Conservation (phyloP, 306 rosid species). For the Trifolium fragiferum region DNA sequence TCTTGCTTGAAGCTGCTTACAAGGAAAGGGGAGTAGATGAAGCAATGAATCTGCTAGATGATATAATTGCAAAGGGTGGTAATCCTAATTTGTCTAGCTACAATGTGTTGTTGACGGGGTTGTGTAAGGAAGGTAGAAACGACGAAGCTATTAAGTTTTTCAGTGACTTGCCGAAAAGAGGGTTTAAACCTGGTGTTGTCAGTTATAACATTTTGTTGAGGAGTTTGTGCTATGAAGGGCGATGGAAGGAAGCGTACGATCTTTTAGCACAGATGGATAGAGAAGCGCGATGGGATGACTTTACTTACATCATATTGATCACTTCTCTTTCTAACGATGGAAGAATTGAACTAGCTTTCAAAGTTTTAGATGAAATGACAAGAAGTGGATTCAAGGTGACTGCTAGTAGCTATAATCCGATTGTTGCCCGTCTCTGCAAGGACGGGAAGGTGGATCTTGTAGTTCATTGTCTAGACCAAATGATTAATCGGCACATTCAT, state of each 20-base stretch:
- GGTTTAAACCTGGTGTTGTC: slow-evolving; percentile 80
- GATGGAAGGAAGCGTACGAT: slow-evolving; percentile 85
- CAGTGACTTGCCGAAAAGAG: slow-evolving; percentile 70
- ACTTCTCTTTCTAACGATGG: slow-evolving; percentile 80
- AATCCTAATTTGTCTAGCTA: slow-evolving; percentile 79
- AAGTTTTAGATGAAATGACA: slow-evolving; percentile 79
- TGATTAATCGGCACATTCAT: slow-evolving; percentile 58
- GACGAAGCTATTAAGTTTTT: slow-evolving; percentile 80
- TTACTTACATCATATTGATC: slow-evolving; percentile 81
- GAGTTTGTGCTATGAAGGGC: slow-evolving; percentile 72
- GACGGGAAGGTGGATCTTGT: slow-evolving; percentile 75
- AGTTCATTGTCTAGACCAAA: slow-evolving; percentile 70
- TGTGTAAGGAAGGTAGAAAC: slow-evolving; percentile 92
- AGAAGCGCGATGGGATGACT: no score
- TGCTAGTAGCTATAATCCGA: slow-evolving; percentile 85
- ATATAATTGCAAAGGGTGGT: slow-evolving; percentile 85
- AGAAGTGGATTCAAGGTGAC: slow-evolving; percentile 63
- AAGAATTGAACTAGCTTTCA: slow-evolving; percentile 73
- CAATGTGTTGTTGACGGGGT: slow-evolving; percentile 82
- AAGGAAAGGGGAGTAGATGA: slow-evolving; percentile 87
- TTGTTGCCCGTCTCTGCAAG: slow-evolving; percentile 68
- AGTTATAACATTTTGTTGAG: slow-evolving; percentile 80
- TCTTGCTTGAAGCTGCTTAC: slow-evolving; percentile 80
- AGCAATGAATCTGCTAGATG: slow-evolving; percentile 72
- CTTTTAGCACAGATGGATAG: slow-evolving; percentile 81